Base-by-base conservation (phyloP, 345 rosid species). In the Eucalyptus cloeziana region DNA sequence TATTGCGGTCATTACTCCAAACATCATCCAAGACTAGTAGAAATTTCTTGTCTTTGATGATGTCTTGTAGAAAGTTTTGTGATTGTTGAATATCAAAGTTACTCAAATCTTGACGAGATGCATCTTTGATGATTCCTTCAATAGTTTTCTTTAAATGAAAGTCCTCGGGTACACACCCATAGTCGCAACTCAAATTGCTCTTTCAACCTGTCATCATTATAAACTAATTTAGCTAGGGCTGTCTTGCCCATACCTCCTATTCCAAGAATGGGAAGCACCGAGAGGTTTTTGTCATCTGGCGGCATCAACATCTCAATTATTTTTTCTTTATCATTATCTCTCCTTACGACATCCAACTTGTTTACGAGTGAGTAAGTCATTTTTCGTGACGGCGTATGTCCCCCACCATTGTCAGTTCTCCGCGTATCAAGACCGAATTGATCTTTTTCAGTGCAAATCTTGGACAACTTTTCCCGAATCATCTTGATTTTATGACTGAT, bases 1-100 rank as follows among this genome's bases (percentile, higher is more conserved):
- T 15, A 67, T 3, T 0, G 0, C 3, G 40, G 43, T 67, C 22
- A 0, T n/a, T 4, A 2, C 22, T 0, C 79, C 79, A 67, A 0
- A 67, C 22, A 1, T 31, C 79, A 67, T 67, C 79, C 79, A 67
- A 67, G 44, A 69, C 80, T 8, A 69, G 44, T 33, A 69, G 43
- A 33, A 16, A 69, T 17, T 69, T 69, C 24, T 69, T 69, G 13
- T 16, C 44, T 33, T 17, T 33, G 43, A 69, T 33, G 43, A 5
- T 31, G 13, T 31, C 13, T 16, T 8, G 80, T 40, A 69, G 9
- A 33, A 0, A 2, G 2, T 3, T 17, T 33, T 33, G 44, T 2
- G 0, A 69, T 11, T 31, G 44, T 19, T 69, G 80, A 69, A 33
- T 33, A 33, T 8, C 44, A 33, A 69, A 10, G 44, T 69, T 69